Base-by-base conservation (phyloP, 352 stramenopile species). In the Pythium utonaiense region DNA sequence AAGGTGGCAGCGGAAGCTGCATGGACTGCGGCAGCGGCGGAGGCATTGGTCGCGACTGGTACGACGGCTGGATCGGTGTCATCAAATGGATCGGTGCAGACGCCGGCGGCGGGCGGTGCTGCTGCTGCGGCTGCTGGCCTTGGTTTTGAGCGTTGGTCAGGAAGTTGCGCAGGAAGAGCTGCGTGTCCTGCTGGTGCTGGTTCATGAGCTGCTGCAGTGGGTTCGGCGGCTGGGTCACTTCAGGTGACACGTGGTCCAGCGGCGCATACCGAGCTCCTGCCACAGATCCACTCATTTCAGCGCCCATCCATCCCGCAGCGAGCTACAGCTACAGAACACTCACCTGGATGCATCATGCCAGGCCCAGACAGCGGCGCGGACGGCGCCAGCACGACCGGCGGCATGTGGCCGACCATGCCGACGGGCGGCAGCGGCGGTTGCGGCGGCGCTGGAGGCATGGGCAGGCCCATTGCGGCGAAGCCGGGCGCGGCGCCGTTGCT, bases 171-270 rank as follows among this genome's bases (percentile, higher is more conserved):
- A 71, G 22, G 33, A 63, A 70, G 42, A 41, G 52, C 45, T 71
- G 54, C 21, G 53, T 60, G 6, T 68, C 59, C 16, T 76, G 72
- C 31, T 78, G 74, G 9, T 80, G 74, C 41, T 79, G 78, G 45
- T 88, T 78, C 51, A 89, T 70, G 19, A 91, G 57, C 53, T 85
- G 77, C 56, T 89, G 78, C 69, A 91, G 42, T 27, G 78, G 75
- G 53, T 89, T 82, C 17, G 71, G 73, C 40, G 74, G 83, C 42
- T 88, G 81, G 55, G 81, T 89, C 51, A 89, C 71, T 55, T 91
- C 78, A 2, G 78, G 81, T 33, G 77, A 83, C 13, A 79, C 64
- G 56, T 84, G 70, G 51, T 87, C 78, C 0, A 74, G 67, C 52
- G 77, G 69, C 42, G 77, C 75, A 42, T 77, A 90, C 41, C 80